Evolutionary conservation across 257 asterid species (phyloP), one percentile per base, ranked within the genome.

Genomic region (Ajuga chamaepitys): DNA sequence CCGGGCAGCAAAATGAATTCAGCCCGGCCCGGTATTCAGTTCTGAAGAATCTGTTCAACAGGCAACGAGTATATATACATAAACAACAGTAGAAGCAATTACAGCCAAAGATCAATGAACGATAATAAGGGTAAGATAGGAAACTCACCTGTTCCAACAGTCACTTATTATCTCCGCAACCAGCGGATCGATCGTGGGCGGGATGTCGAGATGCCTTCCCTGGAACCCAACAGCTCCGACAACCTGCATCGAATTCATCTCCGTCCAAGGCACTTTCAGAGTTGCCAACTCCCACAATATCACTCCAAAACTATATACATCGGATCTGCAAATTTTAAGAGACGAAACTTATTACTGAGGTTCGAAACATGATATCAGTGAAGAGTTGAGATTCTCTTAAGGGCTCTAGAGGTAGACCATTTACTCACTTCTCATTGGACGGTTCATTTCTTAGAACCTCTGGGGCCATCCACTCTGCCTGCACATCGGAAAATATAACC

Each of bases 391-490:
- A 30, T 42, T 35, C 52, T 53, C 62, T 40, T 21, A 75, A 48
- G 56, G 55, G 26, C 50, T 54, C 30, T 24, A 21, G 16, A 67
- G 32, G 65, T n/a, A 37, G 24, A 42, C 34, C 44, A 28, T 53
- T 45, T 67, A 78, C 98, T 83, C 83, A 93, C 96, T 93, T 93
- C 74, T 93, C 98, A 73, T 85, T 87, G 75, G 95, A 93, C 51
- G 85, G 98, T 80, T 93, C 98, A 66, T 89, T 89, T 78, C 97
- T 85, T 53, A 93, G 76, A 74, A 93, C 96, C 74, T 93, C 98
- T 7, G 98, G 98, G 41, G 98, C 98, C 95, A 88, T 93, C 98
- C 98, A 93, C 78, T 89, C 98, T 18, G 98, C 95, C 98, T 93
- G 91, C 85, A 77, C 16, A 68, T 72, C 35, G 55, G 45, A 14